Percentiles rank a stretch among this genome's conserved stretches.
phyloP scores from a whole-genome alignment of 1,284 basidiomycete genomes.

The Pisolithus thermaeus region DNA sequence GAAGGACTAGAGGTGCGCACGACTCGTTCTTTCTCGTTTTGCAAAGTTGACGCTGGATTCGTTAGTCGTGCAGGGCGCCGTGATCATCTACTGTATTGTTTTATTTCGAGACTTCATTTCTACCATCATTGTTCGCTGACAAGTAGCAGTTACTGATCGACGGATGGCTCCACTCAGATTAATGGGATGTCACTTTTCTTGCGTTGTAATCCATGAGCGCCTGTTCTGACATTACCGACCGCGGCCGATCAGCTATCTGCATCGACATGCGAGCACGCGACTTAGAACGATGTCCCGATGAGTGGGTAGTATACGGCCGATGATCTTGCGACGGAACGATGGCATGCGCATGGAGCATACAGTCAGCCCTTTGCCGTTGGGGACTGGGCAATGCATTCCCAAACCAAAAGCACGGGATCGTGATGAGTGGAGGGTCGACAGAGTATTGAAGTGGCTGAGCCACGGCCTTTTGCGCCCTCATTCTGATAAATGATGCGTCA shows the following conservation, averaged over 20 bases:
- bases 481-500: too few relatives aligned
- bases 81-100: background rate
- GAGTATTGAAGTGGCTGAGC: too few relatives aligned
- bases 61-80: background rate
- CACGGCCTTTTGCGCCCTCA: too few relatives aligned
- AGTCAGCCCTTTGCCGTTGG: too few relatives aligned
- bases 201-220: background rate
- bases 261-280: too few relatives aligned
- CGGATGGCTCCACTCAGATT: background rate
- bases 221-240: background rate
- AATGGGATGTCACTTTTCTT: background rate
- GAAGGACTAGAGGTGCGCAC: slow-evolving; percentile 20
- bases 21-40: background rate
- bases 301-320: too few relatives aligned
- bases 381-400: too few relatives aligned
- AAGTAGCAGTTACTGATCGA: background rate
- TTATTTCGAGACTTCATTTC: background rate
- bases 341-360: too few relatives aligned
- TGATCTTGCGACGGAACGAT: too few relatives aligned
- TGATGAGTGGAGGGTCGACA: too few relatives aligned
- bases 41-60: background rate
- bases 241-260: background rate
- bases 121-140: background rate
- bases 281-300: too few relatives aligned
- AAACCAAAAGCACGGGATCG: too few relatives aligned